These are phyloP conservation scores for Coccomyxa sp. DNA, from an alignment of 139 green algal genomes.

Conservation along the genomic window DNA sequence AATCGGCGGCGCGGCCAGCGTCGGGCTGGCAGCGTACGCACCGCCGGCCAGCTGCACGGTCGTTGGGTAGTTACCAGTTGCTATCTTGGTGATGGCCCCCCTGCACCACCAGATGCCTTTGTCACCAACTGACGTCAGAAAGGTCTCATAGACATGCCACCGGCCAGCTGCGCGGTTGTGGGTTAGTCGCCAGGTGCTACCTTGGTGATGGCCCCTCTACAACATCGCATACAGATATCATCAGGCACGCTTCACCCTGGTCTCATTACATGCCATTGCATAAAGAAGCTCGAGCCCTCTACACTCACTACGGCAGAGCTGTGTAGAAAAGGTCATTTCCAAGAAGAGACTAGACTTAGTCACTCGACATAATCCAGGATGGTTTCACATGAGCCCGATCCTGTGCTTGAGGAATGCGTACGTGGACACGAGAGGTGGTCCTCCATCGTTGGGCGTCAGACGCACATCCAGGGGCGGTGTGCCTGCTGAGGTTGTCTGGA, in stretches of 20 bases:
- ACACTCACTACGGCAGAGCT: too few species aligned
- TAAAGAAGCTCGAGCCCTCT: too few species aligned
- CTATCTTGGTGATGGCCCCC: not conserved
- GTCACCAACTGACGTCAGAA: not conserved
- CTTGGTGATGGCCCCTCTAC: not conserved
- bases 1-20: not conserved
- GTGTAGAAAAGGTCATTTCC: too few species aligned
- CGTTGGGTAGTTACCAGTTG: not conserved
- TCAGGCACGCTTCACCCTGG: not conserved
- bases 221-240: not conserved
- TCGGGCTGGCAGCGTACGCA: not conserved
- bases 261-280: not conserved
- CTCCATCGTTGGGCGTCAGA: not conserved
- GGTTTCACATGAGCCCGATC: not conserved
- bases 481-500: not conserved
- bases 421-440: not conserved
- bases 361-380: too few species aligned
- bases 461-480: not conserved
- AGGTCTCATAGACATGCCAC: not conserved
- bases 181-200: too few species aligned
- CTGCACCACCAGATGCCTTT: not conserved
- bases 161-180: not conserved
- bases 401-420: not conserved
- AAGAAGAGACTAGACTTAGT: not conserved
- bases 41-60: not conserved